Base-by-base conservation (phyloP, 1,284 basidiomycete species). In the Ceratobasidium theobromae region DNA sequence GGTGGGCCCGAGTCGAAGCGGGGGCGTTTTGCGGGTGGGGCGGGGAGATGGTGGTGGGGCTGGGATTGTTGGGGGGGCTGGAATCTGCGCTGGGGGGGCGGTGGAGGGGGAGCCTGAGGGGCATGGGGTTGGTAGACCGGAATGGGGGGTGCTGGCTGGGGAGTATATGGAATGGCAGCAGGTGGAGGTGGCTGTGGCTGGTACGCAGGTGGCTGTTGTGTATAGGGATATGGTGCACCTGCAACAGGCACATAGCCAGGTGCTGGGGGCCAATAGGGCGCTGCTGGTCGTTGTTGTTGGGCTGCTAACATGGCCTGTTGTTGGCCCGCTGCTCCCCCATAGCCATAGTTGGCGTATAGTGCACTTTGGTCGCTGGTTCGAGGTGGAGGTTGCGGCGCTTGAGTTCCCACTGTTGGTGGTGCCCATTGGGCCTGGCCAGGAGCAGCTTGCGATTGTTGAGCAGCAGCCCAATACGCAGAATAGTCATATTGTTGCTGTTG, bases 301-400 rank as follows among this genome's bases (percentile, higher is more conserved):
- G 41, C 41, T 25, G 43, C 43, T 32, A 60, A 35, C 57, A 60
- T 49, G 8, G 57, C 57, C 25, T 60, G 57, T 45, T 60, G 57
- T 27, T 60, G 57, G 4, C 57, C 57, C 21, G 57, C 57, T 4
- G 57, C 57, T 45, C 81, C 79, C 1, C 89, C 88, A 73, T 92
- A 92, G 28, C 89, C 89, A 72, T 92, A 92, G 73, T 92, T 92
- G 1, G 89, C 89, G 71, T 91, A 92, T 35, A 92, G 73, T 27
- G 88, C 86, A 72, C 85, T 87, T 73, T 91, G 88, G 18, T 71
- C 70, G 40, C 66, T 48, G 25, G 70, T 32, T 45, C 71, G 45
- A 71, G 89, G 64, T 51, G 69, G 33, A 1, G 64, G 84, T 21
- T 85, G 79, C 46, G 87, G 78, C 43, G 87, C 87, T 25, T 69